Conservation (phyloP, 805 yeast species). For the Saccharomycopsis malanga region DNA sequence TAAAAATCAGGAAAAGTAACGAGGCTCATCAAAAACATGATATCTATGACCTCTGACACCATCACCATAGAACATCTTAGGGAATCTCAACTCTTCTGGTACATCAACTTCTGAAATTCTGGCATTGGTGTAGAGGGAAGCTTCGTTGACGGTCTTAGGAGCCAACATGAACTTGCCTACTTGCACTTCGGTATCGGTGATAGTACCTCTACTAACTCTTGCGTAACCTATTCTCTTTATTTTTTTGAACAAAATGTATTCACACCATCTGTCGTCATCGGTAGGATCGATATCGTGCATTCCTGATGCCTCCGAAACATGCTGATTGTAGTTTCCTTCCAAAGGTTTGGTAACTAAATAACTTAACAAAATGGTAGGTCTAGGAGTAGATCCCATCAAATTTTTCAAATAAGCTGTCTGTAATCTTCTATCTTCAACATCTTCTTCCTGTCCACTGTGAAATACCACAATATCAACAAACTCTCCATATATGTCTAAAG, state of each 20-base stretch:
- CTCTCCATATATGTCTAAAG: conserved; percentile 84
- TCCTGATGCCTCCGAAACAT: conserved; percentile 75
- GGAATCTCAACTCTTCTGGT: conserved; percentile 63
- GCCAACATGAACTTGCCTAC: conserved; percentile 73
- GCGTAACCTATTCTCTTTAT: conserved; percentile 89
- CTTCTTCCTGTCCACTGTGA: conserved; percentile 98
- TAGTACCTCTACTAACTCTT: conserved; percentile 83
- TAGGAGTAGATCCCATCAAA: conserved; percentile 72
- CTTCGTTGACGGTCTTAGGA: conserved; percentile 33
- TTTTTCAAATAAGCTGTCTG: conserved; percentile 72
- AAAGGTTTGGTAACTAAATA: conserved; percentile 85
- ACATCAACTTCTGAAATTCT: conserved; percentile 51
- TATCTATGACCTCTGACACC: conserved; percentile 91
- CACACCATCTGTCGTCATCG: conserved; percentile 98
- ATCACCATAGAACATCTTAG: conserved; percentile 70
- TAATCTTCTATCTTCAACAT: conserved; percentile 82
- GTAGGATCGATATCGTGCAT: conserved; percentile 91
- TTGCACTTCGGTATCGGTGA: conserved; percentile 95
- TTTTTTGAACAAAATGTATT: conserved; percentile 83
- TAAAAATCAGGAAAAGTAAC: conserved; percentile 53
- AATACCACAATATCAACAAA: conserved; percentile 88
- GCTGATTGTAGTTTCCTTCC: conserved; percentile 86
- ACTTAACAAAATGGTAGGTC: conserved; percentile 83
- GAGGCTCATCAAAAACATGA: conserved; percentile 93
- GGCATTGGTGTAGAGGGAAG: conserved; percentile 44